A percentile compares a stretch with the other conserved stretches of the same genome.
Conservation (phyloP, 345 rosid genomes). For the Syzygium oleosum region DNA sequence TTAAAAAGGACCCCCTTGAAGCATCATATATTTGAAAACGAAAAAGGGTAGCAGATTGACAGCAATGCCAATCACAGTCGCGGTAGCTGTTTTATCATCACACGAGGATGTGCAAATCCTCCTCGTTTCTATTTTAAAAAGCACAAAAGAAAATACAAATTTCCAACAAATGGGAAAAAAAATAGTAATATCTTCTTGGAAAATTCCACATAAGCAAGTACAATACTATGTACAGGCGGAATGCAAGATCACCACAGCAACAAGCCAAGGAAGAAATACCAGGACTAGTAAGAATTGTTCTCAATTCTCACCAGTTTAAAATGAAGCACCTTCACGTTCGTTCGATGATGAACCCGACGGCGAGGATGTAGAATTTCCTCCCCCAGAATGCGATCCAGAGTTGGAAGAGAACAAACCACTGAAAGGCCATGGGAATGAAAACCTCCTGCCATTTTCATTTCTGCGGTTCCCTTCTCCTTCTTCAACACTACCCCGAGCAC, state of each 20-base stretch:
- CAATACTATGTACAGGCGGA: neutral
- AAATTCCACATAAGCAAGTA: neutral
- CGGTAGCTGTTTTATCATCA: neutral
- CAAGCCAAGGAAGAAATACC: neutral
- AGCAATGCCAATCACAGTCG: neutral
- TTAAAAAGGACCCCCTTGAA: neutral
- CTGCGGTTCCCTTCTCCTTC: conserved; percentile 15
- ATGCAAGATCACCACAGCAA: neutral
- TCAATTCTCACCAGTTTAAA: conserved; percentile 19
- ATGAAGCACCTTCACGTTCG: conserved; percentile 14
- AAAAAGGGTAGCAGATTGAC: neutral
- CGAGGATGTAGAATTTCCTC: conserved; percentile 30
- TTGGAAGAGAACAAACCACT: conserved; percentile 62
- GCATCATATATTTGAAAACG: neutral
- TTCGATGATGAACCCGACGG: conserved; percentile 18
- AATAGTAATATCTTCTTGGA: neutral
- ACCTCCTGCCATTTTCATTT: conserved; percentile 61
- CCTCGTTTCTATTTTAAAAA: neutral
- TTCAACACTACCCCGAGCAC: conserved; percentile 6
- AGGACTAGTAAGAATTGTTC: neutral
- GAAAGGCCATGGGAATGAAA: conserved; percentile 69
- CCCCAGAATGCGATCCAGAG: conserved; percentile 25
- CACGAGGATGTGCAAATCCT: neutral
- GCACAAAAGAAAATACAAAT: neutral
- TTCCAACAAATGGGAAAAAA: neutral